Percentiles rank a stretch among this genome's conserved stretches.
These are phyloP conservation scores for Plasmodium malariae DNA, from an alignment of 169 alveolate species.

Conservation along the genomic window DNA sequence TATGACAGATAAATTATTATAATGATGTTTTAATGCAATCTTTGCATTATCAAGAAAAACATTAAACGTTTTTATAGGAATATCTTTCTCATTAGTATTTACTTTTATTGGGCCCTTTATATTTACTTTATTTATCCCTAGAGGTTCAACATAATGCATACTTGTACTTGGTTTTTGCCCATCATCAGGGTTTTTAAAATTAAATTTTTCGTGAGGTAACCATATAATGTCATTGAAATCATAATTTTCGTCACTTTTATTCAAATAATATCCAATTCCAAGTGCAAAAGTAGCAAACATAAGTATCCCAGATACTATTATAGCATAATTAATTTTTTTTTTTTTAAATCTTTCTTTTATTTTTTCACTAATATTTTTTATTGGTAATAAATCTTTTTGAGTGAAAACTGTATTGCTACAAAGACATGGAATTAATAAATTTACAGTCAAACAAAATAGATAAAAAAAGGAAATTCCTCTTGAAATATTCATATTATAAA, in stretches of 20 bases:
- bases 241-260: background rate
- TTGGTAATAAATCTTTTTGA: background rate
- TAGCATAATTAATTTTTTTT: constrained; percentile 17
- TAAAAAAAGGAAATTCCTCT: constrained; percentile 14
- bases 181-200: constrained; percentile 23
- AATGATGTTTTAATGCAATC: constrained; percentile 13
- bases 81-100: constrained; percentile 34
- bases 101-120: constrained; percentile 28
- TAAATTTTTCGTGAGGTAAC: background rate
- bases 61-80: constrained; percentile 41
- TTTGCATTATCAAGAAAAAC: constrained; percentile 40
- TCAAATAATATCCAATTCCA: constrained; percentile 37
- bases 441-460: constrained; percentile 12
- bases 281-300: constrained; percentile 13
- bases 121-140: constrained; percentile 53
- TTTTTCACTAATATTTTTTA: constrained; percentile 15
- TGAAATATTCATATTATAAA: constrained; percentile 29
- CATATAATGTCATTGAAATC: background rate
- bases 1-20: constrained; percentile 4
- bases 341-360: constrained; percentile 9
- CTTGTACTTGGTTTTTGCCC: constrained; percentile 52
- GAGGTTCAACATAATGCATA: constrained; percentile 26
- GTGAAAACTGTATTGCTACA: background rate
- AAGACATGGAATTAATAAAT: constrained; percentile 4
- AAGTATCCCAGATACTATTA: constrained; percentile 18